Evolutionary conservation across 352 stramenopile species (phyloP), one percentile per base, ranked within the genome.

Genomic region (Heterotrichella gracilis): DNA sequence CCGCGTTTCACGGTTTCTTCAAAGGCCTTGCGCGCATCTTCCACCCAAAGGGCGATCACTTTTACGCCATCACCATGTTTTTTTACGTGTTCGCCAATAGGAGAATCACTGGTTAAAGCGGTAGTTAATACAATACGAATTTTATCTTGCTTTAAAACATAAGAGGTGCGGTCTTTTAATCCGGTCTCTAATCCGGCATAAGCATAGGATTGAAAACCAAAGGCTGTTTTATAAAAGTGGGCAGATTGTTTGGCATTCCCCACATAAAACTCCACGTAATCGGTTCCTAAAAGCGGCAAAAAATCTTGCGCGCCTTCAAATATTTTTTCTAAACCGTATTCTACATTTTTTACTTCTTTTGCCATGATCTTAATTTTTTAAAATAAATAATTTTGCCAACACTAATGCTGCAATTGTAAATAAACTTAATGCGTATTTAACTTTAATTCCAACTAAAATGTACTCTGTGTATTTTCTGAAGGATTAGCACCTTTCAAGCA

Each of bases 61-160:
- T 72, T 72, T 3, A 72, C 69, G 42, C 69, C 69, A 24, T 72
- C 69, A 22, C 69, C 69, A 24, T 72, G 69, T 63, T 72, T 72
- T 21, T 21, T 9, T 3, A 71, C 3, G 53, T 72, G 69, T 25
- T 73, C 69, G 20, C 53, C 66, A 21, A 72, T 72, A 9, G n/a
- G 9, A 9, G 32, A 53, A n/a, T 53, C 32, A n/a, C 32, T 53
- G 32, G 32, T 53, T 53, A 53, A 53, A 17, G 32, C 32, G 32
- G 32, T 53, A n/a, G 32, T 53, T 17, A 53, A 53, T n/a, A 53
- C 32, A 9, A 53, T 9, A n/a, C 32, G 32, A 53, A 53, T 53
- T n/a, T 53, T 53, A n/a, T 53, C 32, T n/a, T 53, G 32, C n/a
- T 53, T 53, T 53, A 53, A 53, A 17, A 53, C 32, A 53, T 53